phyloP scores from a whole-genome alignment of 805 yeast species.

The Monosporozyma aquatica region DNA sequence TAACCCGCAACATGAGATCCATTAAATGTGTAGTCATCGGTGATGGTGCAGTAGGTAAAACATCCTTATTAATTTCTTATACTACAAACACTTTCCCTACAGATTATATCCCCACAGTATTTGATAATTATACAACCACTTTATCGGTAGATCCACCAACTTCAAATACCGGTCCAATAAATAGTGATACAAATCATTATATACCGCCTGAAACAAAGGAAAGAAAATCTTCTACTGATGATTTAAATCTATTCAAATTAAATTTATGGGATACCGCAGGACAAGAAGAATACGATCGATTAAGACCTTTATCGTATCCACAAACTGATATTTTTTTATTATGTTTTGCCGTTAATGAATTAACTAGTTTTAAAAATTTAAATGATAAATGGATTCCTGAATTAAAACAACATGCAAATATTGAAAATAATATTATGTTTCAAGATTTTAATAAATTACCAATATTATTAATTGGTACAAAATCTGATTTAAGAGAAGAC shows the following conservation, averaged over 20 bases:
- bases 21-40: conserved; percentile 92
- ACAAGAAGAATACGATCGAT: conserved; percentile 82
- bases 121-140: conserved; percentile 83
- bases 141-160: conserved; percentile 39
- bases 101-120: conserved; percentile 90
- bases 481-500: conserved; percentile 73
- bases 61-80: conserved; percentile 78
- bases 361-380: conserved; percentile 72
- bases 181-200: neutral
- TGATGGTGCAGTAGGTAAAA: conserved; percentile 93
- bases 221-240: neutral
- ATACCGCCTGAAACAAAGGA: neutral
- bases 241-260: conserved; percentile 44
- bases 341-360: conserved; percentile 79
- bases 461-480: conserved; percentile 78
- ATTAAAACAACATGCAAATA: conserved; percentile 70
- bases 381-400: conserved; percentile 82
- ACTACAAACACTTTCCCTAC: conserved; percentile 90
- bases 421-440: conserved; percentile 31
- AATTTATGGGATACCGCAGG: conserved; percentile 97
- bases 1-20: conserved; percentile 75
- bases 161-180: neutral
- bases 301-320: conserved; percentile 84
- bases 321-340: conserved; percentile 83
- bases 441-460: conserved; percentile 27